Conservation (phyloP, 1,284 basidiomycete species). For the Cutaneotrichosporon cavernicola region DNA sequence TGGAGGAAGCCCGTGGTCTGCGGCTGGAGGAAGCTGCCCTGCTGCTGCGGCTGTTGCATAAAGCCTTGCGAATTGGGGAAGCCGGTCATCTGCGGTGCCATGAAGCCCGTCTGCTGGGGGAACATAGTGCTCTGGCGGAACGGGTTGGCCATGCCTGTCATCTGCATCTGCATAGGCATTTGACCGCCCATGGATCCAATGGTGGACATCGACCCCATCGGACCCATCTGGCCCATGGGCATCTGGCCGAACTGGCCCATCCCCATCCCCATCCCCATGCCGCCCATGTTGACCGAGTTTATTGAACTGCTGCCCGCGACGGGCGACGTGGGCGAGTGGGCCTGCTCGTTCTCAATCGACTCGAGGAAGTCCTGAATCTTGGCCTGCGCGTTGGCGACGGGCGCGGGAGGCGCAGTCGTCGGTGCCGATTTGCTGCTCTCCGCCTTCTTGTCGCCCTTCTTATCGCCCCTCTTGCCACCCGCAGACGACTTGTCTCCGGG, state of each 20-base stretch:
- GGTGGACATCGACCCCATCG: constrained; percentile 4
- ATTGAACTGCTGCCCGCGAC: constrained; percentile 2
- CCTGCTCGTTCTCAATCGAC: constrained; percentile 79
- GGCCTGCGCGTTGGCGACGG: constrained; percentile 42
- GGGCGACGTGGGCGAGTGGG: neutral
- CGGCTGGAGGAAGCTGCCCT: constrained; percentile 5
- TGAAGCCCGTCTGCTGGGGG: constrained; percentile 58
- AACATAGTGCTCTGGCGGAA: constrained; percentile 63
- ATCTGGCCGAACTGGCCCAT: constrained; percentile 21
- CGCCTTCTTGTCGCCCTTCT: constrained; percentile 22
- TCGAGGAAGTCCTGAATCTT: constrained; percentile 82
- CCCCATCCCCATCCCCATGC: constrained; percentile 17
- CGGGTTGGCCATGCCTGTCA: constrained; percentile 60
- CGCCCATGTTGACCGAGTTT: constrained; percentile 6
- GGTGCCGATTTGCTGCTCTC: constrained; percentile 20
- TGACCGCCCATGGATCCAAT: constrained; percentile 10
- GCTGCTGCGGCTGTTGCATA: constrained; percentile 28
- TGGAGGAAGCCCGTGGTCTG: constrained; percentile 47
- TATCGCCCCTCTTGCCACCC: constrained; percentile 4
- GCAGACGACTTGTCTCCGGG: constrained; percentile 13
- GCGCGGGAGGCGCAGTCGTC: constrained; percentile 25
- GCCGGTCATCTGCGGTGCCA: constrained; percentile 64
- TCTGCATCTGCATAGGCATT: constrained; percentile 31
- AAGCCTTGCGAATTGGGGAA: constrained; percentile 60
- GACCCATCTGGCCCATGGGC: constrained; percentile 6